Conservation (phyloP, 257 asterid genomes). For the Gentiana straminea region DNA sequence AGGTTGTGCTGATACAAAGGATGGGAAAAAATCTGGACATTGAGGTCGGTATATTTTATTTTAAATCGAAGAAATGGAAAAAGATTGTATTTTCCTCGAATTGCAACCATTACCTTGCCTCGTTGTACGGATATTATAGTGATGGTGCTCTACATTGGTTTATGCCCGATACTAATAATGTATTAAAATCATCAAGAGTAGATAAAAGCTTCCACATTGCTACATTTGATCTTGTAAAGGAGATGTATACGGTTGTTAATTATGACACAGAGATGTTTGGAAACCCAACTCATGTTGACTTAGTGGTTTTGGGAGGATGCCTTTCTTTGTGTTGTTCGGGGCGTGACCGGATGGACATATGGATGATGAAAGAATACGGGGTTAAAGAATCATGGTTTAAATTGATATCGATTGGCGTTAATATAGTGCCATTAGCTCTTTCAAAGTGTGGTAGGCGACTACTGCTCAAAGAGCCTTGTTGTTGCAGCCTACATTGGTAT, state of each 20-base stretch:
- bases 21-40: neutral
- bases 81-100: neutral
- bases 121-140: neutral
- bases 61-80: slow-evolving; percentile 4
- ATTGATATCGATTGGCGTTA: neutral
- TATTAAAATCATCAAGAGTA: neutral
- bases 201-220: neutral
- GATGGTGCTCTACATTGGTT: slow-evolving; percentile 8
- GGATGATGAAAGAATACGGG: slow-evolving; percentile 3
- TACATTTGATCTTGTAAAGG: slow-evolving; percentile 1
- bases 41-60: neutral
- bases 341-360: neutral
- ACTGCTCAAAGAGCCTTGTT: neutral
- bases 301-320: neutral
- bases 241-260: neutral
- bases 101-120: neutral
- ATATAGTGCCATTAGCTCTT: neutral
- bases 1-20: neutral
- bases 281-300: too few species aligned
- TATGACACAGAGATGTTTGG: too few species aligned
- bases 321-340: neutral
- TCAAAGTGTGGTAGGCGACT: neutral
- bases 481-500: neutral
- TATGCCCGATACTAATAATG: neutral
- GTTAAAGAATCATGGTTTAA: slow-evolving; percentile 4